Conservation (phyloP, 768 basidiomycete genomes). For the Leccinellum rugosiceps region DNA sequence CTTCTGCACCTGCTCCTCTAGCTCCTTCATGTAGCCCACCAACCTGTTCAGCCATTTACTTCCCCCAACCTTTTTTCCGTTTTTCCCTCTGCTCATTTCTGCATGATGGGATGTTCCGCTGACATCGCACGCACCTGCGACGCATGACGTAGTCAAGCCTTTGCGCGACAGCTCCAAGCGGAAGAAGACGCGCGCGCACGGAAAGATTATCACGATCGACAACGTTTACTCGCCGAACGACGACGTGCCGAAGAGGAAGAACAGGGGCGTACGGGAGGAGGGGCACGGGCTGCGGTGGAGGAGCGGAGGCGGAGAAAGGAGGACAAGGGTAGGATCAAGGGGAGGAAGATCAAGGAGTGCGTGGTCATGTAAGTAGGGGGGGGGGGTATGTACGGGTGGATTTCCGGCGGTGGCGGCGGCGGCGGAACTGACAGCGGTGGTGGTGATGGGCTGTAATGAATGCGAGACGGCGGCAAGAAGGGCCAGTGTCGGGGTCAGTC, state of each 20-base stretch:
- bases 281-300: background rate
- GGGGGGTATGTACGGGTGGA: too few relatives aligned
- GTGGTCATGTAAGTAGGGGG: background rate
- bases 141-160: slow-evolving; percentile 44
- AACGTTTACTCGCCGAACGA: background rate
- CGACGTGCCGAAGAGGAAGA: background rate
- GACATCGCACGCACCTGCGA: background rate
- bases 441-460: background rate
- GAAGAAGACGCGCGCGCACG: slow-evolving; percentile 67
- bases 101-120: background rate
- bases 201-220: slow-evolving; percentile 24
- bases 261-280: background rate
- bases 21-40: too few relatives aligned
- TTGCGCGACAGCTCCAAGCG: slow-evolving; percentile 75
- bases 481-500: background rate
- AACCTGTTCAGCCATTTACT: too few relatives aligned
- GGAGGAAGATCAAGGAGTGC: background rate
- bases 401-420: background rate
- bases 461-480: background rate
- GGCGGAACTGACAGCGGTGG: background rate
- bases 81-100: background rate
- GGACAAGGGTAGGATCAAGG: background rate
- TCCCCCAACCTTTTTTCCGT: background rate
- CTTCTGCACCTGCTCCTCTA: too few relatives aligned
- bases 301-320: background rate